Evolutionary conservation across 768 basidiomycete genomes (phyloP), one percentile per base, ranked within the genome.

Genomic region (Pulveroboletus sp.): DNA sequence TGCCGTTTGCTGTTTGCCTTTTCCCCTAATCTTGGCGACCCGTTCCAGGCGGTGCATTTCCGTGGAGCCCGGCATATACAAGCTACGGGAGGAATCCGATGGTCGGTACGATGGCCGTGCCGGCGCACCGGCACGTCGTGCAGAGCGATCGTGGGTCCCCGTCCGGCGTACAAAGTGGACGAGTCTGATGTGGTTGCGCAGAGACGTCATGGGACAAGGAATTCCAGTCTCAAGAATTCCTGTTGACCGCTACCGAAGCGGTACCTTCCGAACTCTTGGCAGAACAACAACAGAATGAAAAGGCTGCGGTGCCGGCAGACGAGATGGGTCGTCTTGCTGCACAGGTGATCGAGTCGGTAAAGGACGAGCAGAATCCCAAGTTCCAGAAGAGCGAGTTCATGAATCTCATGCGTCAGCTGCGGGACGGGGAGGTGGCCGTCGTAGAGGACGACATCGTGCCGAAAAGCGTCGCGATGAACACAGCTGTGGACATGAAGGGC

Each of bases 311-410:
- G 26, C 38, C 61, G 57, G 8, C 58, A 3, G 89, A 93, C 56
- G 84, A 89, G 39, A 81, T 95, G 39, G 85, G 92, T 3, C 78
- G 80, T 24, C 86, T 89, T 8, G 93, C 93, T 11, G 89, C 81
- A 9, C 71, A 83, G 36, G 77, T 95, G 32, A 71, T 95, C 47
- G 81, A 89, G 35, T 76, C 85, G n/a, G 79, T 94, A 39, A 74
- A 79, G 60, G 69, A 84, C 50, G 88, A 89, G 47, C 75, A 78
- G 60, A 92, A 89, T 61, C 81, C 84, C 30, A 96, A 95, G 64
- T 93, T 96, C 61, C 76, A 81, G 68, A 79, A 90, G 27, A 92
- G 89, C 65, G 76, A 80, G 50, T 96, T 96, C 64, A 74, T 96
- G 75, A 76, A 77, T 19, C 75, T 96, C 23, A 95, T 96, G 93